Evolutionary conservation across 2,329 filamentous ascomycete species (phyloP).

Genomic region (Teratosphaeria pseudoeucalypti): DNA sequence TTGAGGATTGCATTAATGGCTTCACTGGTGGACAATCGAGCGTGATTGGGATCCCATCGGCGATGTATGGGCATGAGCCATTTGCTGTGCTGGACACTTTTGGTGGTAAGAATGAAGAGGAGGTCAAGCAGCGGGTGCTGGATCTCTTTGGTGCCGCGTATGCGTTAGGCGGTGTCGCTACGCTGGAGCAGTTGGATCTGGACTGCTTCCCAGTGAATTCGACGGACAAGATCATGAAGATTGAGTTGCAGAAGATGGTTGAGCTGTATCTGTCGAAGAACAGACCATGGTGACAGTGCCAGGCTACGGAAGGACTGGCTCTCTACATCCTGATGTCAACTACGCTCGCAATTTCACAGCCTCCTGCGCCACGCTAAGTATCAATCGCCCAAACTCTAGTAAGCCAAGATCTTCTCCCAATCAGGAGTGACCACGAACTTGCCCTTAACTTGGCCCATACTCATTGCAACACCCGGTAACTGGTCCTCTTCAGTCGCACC

Average conservation of each 20-base stretch:
- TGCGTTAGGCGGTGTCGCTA: constrained; percentile 8
- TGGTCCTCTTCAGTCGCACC: constrained; percentile 17
- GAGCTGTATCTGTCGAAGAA: neutral
- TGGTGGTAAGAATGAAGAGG: constrained; percentile 8
- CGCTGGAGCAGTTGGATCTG: constrained; percentile 11
- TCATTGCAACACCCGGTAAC: constrained; percentile 35
- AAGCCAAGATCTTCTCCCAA: constrained; percentile 40
- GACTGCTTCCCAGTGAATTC: constrained; percentile 14
- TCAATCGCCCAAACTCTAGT: neutral
- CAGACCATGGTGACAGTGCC: neutral
- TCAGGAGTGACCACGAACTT: constrained; percentile 55
- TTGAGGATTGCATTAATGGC: constrained; percentile 14
- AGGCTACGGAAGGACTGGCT: neutral
- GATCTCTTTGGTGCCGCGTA: constrained; percentile 14
- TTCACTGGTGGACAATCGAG: constrained; percentile 8
- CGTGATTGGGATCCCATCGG: constrained; percentile 11
- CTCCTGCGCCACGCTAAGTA: neutral
- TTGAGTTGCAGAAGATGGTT: constrained; percentile 5
- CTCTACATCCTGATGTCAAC: neutral
- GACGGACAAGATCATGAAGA: constrained; percentile 18
- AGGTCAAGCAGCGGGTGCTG: constrained; percentile 11
- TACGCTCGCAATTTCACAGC: neutral
- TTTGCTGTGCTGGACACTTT: constrained; percentile 10
- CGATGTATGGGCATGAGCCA: constrained; percentile 11
- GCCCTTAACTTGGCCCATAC: constrained; percentile 52